Evolutionary conservation across 2,329 filamentous ascomycete species (phyloP), one percentile per base, ranked within the genome.

Genomic region (Zasmidium cellare): DNA sequence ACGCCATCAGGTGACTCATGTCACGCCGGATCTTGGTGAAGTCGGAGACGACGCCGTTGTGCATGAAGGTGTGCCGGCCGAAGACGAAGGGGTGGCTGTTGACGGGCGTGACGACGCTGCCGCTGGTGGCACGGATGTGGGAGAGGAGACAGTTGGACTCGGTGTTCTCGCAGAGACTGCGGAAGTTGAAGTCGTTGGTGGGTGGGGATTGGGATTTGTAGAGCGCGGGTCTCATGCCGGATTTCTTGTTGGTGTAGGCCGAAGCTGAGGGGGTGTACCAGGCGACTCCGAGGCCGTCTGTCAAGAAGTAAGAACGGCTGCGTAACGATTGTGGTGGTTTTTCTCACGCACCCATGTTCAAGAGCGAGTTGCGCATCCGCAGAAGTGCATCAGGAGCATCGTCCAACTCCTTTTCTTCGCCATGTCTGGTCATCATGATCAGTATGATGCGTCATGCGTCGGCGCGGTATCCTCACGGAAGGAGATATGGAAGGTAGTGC

Each of bases 21-120:
- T 76, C 73, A 2, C 79, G 75, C n/a, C 77, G 75, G 45, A 83
- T 78, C 9, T 67, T 60, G 2, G 71, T 65, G 65, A 82, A 82
- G 60, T 76, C 70, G 6, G 75, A 74, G 28, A 84, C 74, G n/a
- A 76, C 75, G 2, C 81, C 81, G 63, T 83, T 83, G 71, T 84
- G 81, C 81, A 83, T 83, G 65, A 83, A 79, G 14, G 74, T 72
- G 60, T 82, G 79, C 18, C 80, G 72, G 12, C 81, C 81, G 53
- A 82, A 83, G 22, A 78, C 73, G 64, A 83, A 84, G 2, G 81
- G 81, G 57, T 84, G 80, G 45, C 77, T 79, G 67, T 83, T 83
- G 16, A 81, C 78, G 11, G 75, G 74, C 1, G 78, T 76, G n/a
- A 82, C 77, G 2, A 77, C 71, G 9, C 74, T 79, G 2, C 76